phyloP scores from a whole-genome alignment of 768 basidiomycete genomes.

The Trametes meyenii region DNA sequence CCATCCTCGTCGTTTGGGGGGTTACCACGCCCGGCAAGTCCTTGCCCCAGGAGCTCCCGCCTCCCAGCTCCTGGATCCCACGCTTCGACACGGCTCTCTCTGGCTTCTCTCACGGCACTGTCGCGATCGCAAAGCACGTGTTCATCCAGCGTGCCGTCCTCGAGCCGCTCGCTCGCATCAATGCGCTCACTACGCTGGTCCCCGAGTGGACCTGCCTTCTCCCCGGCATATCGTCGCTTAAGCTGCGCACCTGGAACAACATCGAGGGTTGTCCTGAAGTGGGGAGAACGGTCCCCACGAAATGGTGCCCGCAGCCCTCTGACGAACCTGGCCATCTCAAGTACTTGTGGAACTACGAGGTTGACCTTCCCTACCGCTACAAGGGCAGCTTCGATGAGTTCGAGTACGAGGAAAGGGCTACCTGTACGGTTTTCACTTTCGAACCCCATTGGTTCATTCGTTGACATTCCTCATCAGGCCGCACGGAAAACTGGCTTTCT shows the following conservation, averaged over 20 bases:
- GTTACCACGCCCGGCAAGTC: no score
- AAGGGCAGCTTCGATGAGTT: slow-evolving; percentile 17
- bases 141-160: slow-evolving; percentile 31
- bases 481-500: slow-evolving; percentile 17
- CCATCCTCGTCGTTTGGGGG: slow-evolving; percentile 25
- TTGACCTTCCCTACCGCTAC: slow-evolving; percentile 27
- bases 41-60: no score
- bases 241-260: slow-evolving; percentile 27
- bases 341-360: slow-evolving; percentile 30
- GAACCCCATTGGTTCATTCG: slow-evolving; percentile 5
- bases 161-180: slow-evolving; percentile 25
- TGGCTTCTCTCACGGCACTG: slow-evolving; percentile 27
- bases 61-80: slow-evolving; percentile 5
- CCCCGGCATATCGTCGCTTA: slow-evolving; percentile 20
- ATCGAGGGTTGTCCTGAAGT: slow-evolving; percentile 1
- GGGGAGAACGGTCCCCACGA: slow-evolving; percentile 9
- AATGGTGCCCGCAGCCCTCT: slow-evolving; percentile 16
- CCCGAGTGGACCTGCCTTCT: slow-evolving; percentile 21
- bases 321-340: slow-evolving; percentile 17
- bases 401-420: slow-evolving; percentile 3
- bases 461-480: slow-evolving; percentile 1
- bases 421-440: neutral
- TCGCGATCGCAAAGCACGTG: slow-evolving; percentile 24
- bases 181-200: slow-evolving; percentile 32
- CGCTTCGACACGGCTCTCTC: slow-evolving; percentile 22